Base-by-base conservation (phyloP, 768 basidiomycete genomes). In the Boletus edulis region DNA sequence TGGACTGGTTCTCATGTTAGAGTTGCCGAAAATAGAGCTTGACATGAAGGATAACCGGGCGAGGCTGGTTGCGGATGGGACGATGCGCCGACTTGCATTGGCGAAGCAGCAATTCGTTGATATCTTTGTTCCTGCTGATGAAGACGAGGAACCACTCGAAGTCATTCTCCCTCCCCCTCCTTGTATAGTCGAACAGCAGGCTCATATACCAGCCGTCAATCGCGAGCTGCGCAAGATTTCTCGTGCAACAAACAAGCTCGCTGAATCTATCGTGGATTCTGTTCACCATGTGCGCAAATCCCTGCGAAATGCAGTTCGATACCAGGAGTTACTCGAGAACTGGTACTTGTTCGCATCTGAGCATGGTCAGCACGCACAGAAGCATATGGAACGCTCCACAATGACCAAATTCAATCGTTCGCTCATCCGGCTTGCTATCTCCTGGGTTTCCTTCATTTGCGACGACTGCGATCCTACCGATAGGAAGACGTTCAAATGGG, bases 321-420 rank as follows among this genome's bases (percentile, higher is more conserved):
- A 84, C 52, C 94, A 95, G 66, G 95, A 97, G 58, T 75, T 94
- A 38, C 76, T 94, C 52, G 91, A 91, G 60, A 95, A 91, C 67
- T 99, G 96, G 94, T 98, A 91, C 65, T 73, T 85, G 27, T 98
- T 97, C 66, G 94, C 94, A n/a, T 94, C 95, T 13, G 94, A 98
- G 61, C 93, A 97, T 67, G 94, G 94, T 2, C 86, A 90, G 56
- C 90, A 95, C 62, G 91, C 89, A 10, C 87, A 93, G 63, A 85
- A 87, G 60, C 85, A 90, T 68, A 91, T 97, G 86, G 94, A 96
- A 62, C 81, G 81, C 15, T 66, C 81, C 0, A 77, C 84, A 0
- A 69, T 87, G 50, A 75, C 80, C 61, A 86, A 88, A 60, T 96
- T 97, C 73, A 89, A 90, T 66, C 83, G 88, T 8, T 79, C 89